Conservation (phyloP, 768 basidiomycete species). For the Russula earlei region DNA sequence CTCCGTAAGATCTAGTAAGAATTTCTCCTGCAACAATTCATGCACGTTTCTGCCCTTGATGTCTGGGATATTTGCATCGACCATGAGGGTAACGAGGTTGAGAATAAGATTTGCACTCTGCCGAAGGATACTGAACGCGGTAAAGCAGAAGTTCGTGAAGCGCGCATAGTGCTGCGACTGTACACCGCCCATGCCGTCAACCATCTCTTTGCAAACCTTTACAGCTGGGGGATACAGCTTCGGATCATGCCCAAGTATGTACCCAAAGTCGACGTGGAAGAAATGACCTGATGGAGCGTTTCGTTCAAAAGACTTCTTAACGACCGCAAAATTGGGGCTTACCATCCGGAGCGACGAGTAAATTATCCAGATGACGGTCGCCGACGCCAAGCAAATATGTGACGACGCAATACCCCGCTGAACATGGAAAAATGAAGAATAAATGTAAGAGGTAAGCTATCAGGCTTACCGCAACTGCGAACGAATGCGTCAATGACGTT, state of each 20-base stretch:
- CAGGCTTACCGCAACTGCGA: conserved; percentile 81
- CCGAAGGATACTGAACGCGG: conserved; percentile 92
- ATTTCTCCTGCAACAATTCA: conserved; percentile 93
- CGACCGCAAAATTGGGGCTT: conserved; percentile 19
- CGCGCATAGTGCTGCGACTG: conserved; percentile 91
- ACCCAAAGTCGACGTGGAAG: conserved; percentile 99
- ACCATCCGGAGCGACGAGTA: conserved; percentile 89
- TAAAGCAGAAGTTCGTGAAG: conserved; percentile 95
- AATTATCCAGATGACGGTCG: conserved; percentile 92
- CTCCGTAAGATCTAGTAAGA: conserved; percentile 86
- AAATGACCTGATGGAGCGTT: conserved; percentile 67
- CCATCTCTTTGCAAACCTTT: conserved; percentile 99
- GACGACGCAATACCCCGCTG: conserved; percentile 95
- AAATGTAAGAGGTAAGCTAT: background rate
- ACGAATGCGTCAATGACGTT: conserved; percentile 94
- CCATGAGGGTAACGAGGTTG: conserved; percentile 94
- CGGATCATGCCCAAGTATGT: conserved; percentile 94
- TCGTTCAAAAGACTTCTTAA: no score
- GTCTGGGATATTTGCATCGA: conserved; percentile 94
- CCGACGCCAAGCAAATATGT: conserved; percentile 96
- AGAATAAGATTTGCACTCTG: conserved; percentile 97
- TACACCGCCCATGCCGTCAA: conserved; percentile 98
- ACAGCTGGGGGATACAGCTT: conserved; percentile 97
- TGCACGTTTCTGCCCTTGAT: conserved; percentile 87
- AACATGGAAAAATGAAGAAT: conserved; percentile 8